phyloP scores from a whole-genome alignment of 768 basidiomycete genomes.

The Boletus patriciae region DNA sequence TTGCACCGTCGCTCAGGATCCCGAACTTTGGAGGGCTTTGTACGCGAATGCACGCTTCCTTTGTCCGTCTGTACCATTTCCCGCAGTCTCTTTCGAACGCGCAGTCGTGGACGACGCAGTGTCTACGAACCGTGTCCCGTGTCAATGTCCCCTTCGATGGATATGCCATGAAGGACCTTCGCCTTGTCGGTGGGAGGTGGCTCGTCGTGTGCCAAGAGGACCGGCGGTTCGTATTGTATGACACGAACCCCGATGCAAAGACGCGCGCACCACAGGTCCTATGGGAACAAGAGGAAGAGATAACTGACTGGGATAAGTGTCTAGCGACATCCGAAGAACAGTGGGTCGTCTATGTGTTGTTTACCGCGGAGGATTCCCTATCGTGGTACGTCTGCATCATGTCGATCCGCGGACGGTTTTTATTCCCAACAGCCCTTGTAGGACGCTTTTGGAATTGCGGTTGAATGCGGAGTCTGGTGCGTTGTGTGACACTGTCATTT shows the following conservation, averaged over 20 bases:
- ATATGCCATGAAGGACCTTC: fast-evolving
- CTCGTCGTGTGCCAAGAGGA: neutral
- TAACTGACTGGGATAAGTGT: neutral
- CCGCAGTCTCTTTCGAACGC: neutral
- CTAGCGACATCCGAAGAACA: neutral
- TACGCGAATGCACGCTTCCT: neutral
- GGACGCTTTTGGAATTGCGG: neutral
- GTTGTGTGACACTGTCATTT: neutral
- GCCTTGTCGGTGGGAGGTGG: slow-evolving; percentile 2
- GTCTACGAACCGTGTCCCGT: neutral
- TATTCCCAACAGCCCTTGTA: neutral
- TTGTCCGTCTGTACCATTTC: neutral
- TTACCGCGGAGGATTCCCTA: neutral
- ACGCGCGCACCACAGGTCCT: neutral
- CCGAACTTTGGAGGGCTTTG: neutral
- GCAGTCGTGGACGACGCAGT: neutral
- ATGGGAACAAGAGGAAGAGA: neutral
- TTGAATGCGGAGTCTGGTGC: neutral
- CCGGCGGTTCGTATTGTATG: slow-evolving; percentile 1
- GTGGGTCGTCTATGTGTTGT: neutral
- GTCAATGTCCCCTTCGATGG: neutral
- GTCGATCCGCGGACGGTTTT: neutral
- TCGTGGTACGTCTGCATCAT: neutral
- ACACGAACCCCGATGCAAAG: neutral
- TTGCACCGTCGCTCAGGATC: neutral